Evolutionary conservation across 352 stramenopile species (phyloP), one percentile per base, ranked within the genome.

Genomic region (Aphanomyces invadans): DNA sequence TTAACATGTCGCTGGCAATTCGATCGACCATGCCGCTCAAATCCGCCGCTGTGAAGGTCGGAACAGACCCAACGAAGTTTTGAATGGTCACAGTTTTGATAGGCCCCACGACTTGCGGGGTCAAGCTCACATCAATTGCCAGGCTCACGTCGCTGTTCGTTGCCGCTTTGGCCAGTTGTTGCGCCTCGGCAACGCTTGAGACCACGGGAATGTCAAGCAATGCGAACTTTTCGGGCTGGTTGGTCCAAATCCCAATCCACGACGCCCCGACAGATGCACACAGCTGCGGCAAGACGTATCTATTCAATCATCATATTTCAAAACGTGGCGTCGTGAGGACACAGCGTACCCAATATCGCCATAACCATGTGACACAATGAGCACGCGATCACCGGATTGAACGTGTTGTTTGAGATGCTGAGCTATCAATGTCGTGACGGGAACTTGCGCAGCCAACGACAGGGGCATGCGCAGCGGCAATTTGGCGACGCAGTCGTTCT

Each of bases 341-440:
- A n/a, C n/a, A n/a, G n/a, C n/a, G 1, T 57, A 67, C 60, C 60
- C 60, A 42, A 67, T 57, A 23, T 67, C 60, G 29, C 60, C 60
- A 29, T 60, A 39, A 33, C 48, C 48, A 32, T 39, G 29, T 10
- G 60, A 23, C 0, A 67, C 49, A 51, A 67, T 59, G 1, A 57
- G 19, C 4, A 67, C 60, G 9, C 45, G 49, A 44, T 67, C 60
- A 28, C 60, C 42, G 4, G 45, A 4, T 38, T 67, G 60, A 33
- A 67, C 60, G 0, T 10, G 10, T 36, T 44, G 4, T 3, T 23
- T 28, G 23, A 67, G 36, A 11, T 21, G n/a, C 2, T 44, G 48
- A 7, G 46, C 42, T 12, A 67, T 11, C 23, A 67, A 32, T 5
- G 60, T 48, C n/a, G 60, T 67, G 10, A 46, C 25, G 0, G 60